Percentiles rank a stretch among this genome's conserved stretches.
These are phyloP conservation scores for Ustilago esculenta DNA, from an alignment of 1,284 basidiomycete species.

Conservation along the genomic window DNA sequence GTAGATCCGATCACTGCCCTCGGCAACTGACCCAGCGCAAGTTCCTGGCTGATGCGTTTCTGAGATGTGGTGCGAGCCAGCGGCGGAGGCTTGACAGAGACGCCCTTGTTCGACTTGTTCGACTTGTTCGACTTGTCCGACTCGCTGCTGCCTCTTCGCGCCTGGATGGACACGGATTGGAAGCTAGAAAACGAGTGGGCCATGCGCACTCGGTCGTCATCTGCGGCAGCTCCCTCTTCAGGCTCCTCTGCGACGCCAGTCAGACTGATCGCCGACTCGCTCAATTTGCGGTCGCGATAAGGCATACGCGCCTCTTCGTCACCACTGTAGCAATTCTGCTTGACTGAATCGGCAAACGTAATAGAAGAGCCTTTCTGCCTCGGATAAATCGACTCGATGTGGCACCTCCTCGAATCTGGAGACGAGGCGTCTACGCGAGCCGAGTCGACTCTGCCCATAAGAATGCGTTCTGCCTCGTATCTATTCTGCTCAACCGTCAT, in stretches of 20 bases:
- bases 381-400: constrained; percentile 18
- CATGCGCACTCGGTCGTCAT: constrained; percentile 8
- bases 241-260: constrained; percentile 56
- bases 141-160: constrained; percentile 43
- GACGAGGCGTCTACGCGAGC: constrained; percentile 6
- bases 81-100: constrained; percentile 19
- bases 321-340: constrained; percentile 33
- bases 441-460: constrained; percentile 27
- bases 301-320: constrained; percentile 50
- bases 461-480: constrained; percentile 47
- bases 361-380: constrained; percentile 36
- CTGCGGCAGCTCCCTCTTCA: constrained; percentile 28
- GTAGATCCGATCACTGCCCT: constrained; percentile 42
- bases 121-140: constrained; percentile 50
- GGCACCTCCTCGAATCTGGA: constrained; percentile 24
- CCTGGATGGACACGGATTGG: constrained; percentile 9
- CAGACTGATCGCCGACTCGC: constrained; percentile 59
- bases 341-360: constrained; percentile 54
- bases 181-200: constrained; percentile 20
- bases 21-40: constrained; percentile 48
- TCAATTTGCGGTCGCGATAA: constrained; percentile 58
- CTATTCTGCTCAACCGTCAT: constrained; percentile 38
- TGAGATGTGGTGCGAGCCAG: constrained; percentile 48
- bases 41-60: constrained; percentile 57
- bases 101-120: constrained; percentile 32